Evolutionary conservation across 805 yeast genomes (phyloP), one percentile per base, ranked within the genome.

Genomic region (Starmera dryadoides): DNA sequence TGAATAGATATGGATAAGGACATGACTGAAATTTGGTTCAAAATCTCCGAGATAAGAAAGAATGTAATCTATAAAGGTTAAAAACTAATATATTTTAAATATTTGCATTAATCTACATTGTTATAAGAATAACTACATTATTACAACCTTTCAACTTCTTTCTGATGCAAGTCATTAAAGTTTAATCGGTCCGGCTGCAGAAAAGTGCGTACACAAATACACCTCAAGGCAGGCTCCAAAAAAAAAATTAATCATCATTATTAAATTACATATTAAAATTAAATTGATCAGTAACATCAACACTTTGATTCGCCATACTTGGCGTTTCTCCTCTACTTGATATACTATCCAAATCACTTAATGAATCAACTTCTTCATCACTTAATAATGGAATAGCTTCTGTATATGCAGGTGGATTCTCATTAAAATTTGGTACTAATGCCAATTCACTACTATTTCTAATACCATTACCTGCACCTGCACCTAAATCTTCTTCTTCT

Each of bases 331-430:
- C 28, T 8, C 28, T 25, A n/a, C 28, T 4, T 4, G 28, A 25
- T 25, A n/a, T 25, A 4, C n/a, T 5, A 4, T 12, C 12, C 4
- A 25, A 4, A 25, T 25, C 11, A 25, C 28, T 25, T n/a, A n/a
- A n/a, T n/a, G n/a, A n/a, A 25, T 35, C 41, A 30, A 43, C 40
- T 35, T 52, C 45, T 14, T 43, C 50, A 33, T 51, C 57, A 34
- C 55, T 52, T 49, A 49, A 38, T 22, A 55, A 37, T 4, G 56
- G 49, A 6, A 49, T 42, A 1, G 49, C 42, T 17, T 58, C 63
- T 15, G 53, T 53, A 45, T 65, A 65, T 15, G 55, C 49, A 4
- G 70, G 70, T 22, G 68, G 28, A n/a, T 25, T 25, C 28, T n/a
- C 28, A 25, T 25, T n/a, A 12, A 25, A 21, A 6, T 6, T 6